Evolutionary conservation across 306 rosid genomes (phyloP).

Genomic region (Begonia masoniana): DNA sequence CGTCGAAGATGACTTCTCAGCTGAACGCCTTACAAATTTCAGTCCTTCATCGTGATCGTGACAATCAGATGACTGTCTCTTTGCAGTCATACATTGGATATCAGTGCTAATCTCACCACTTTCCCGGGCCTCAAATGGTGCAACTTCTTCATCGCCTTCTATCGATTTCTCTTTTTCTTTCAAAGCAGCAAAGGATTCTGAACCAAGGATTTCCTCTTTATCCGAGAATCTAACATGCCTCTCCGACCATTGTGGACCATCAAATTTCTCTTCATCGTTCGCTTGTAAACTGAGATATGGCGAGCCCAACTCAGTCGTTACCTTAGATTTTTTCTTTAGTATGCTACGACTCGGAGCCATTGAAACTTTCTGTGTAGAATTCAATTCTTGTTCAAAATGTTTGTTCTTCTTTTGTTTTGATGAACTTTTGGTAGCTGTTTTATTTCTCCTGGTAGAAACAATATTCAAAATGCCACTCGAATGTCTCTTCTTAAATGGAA

Average conservation of each 20-base stretch:
- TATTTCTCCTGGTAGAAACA: constrained; percentile 29
- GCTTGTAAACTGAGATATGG: constrained; percentile 19
- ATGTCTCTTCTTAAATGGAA: constrained; percentile 2
- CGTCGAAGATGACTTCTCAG: constrained; percentile 26
- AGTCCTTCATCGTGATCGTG: constrained; percentile 20
- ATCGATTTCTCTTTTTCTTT: constrained; percentile 29
- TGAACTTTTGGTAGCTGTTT: constrained; percentile 23
- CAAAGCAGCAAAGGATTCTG: constrained; percentile 29
- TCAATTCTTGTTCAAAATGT: constrained; percentile 11
- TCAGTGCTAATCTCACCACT: constrained; percentile 23
- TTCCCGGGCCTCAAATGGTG: constrained; percentile 24
- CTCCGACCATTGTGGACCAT: constrained; percentile 20
- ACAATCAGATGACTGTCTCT: constrained; percentile 32
- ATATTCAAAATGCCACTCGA: constrained; percentile 7
- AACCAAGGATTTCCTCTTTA: constrained; percentile 40
- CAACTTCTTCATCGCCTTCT: constrained; percentile 36
- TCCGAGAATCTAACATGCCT: constrained; percentile 43
- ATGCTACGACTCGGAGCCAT: constrained; percentile 36
- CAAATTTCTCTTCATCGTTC: constrained; percentile 20
- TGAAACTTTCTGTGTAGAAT: constrained; percentile 18
- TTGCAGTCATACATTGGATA: constrained; percentile 24
- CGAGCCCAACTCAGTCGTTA: constrained; percentile 29
- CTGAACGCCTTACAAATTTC: constrained; percentile 25
- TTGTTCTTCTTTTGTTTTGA: constrained; percentile 31
- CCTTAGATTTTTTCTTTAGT: constrained; percentile 34